Conservation (phyloP, 306 rosid genomes). For the Malus orientalis region DNA sequence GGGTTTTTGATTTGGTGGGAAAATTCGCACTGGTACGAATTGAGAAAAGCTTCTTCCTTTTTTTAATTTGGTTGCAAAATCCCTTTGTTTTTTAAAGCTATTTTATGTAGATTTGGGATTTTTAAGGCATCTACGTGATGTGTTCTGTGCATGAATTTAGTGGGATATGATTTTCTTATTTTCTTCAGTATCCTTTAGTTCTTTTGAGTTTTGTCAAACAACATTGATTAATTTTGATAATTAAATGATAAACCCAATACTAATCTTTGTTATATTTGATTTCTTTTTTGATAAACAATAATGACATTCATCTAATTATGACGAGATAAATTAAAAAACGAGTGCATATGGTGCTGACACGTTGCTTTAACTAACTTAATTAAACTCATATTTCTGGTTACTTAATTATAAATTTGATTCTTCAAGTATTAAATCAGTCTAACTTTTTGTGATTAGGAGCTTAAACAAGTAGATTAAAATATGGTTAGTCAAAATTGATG, state of each 20-base stretch:
- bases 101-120: neutral
- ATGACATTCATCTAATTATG: too few relatives aligned
- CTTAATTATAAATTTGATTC: neutral
- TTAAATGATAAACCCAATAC: neutral
- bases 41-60: neutral
- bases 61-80: neutral
- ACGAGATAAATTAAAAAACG: too few relatives aligned
- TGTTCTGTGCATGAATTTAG: neutral
- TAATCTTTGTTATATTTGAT: too few relatives aligned
- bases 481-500: neutral
- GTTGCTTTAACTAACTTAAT: too few relatives aligned
- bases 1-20: neutral
- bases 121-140: neutral
- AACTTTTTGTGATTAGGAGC: neutral
- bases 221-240: neutral
- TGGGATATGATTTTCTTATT: neutral
- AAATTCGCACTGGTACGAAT: neutral
- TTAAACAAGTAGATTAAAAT: neutral
- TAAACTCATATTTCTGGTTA: too few relatives aligned
- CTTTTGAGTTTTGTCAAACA: neutral
- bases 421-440: neutral
- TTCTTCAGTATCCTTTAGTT: neutral
- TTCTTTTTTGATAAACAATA: too few relatives aligned
- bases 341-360: rapidly evolving
- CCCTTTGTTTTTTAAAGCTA: neutral